Evolutionary conservation across 2,329 filamentous ascomycete species (phyloP).

Genomic region (Talaromyces verruculosus): DNA sequence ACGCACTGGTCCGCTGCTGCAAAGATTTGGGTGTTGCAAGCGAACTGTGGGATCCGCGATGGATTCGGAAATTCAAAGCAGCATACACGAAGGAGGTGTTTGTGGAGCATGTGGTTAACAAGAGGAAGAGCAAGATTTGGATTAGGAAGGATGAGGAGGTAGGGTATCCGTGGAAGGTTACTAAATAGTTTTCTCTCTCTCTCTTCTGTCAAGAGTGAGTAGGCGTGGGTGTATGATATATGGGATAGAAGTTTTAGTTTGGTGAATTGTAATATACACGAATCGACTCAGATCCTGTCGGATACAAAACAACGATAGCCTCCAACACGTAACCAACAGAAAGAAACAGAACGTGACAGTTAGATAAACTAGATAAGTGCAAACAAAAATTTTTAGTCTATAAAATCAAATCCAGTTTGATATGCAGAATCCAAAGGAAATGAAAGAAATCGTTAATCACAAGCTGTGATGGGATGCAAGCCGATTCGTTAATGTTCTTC

Average conservation of each 20-base stretch:
- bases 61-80: constrained; percentile 78
- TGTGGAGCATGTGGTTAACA: constrained; percentile 82
- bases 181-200: constrained; percentile 26
- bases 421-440: not conserved
- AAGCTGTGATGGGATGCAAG: not conserved
- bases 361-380: not conserved
- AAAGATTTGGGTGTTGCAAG: constrained; percentile 94
- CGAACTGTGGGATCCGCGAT: constrained; percentile 94
- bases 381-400: not conserved
- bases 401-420: constrained; percentile 14
- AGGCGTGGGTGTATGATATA: not conserved
- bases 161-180: constrained; percentile 62
- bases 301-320: not conserved
- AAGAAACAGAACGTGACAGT: not conserved
- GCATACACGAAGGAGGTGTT: constrained; percentile 75
- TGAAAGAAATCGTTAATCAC: not conserved
- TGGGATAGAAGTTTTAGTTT: not conserved
- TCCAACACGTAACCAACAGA: not conserved
- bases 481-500: constrained; percentile 7
- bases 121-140: constrained; percentile 88
- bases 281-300: not conserved
- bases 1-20: constrained; percentile 96
- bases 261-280: not conserved
- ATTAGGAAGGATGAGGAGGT: constrained; percentile 78
- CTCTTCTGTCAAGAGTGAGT: not conserved